Evolutionary conservation across 2,329 filamentous ascomycete species (phyloP).

Genomic region (Helotiales sp.): DNA sequence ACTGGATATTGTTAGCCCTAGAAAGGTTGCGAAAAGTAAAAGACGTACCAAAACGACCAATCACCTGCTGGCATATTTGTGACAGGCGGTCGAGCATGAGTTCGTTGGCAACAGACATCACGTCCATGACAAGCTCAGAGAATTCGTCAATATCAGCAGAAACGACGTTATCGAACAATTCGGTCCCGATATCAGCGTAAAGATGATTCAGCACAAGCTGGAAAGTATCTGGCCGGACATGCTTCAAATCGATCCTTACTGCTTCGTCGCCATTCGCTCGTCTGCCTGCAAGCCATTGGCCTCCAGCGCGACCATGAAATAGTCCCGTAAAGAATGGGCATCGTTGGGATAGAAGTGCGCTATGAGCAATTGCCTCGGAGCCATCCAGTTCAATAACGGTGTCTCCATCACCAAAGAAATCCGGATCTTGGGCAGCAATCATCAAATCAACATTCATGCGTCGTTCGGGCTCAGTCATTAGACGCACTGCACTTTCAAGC

Average conservation of each 20-base stretch:
- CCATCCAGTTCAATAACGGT: constrained; percentile 76
- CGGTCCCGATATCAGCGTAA: constrained; percentile 78
- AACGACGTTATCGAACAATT: constrained; percentile 78
- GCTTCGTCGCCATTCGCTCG: constrained; percentile 51
- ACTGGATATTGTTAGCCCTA: constrained; percentile 43
- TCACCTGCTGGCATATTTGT: constrained; percentile 81
- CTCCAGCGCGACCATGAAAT: constrained; percentile 83
- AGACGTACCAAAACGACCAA: constrained; percentile 71
- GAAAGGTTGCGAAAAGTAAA: not conserved
- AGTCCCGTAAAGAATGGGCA: constrained; percentile 92
- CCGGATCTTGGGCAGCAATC: constrained; percentile 64
- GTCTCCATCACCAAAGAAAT: constrained; percentile 79
- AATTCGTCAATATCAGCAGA: constrained; percentile 76
- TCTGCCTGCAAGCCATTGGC: constrained; percentile 77
- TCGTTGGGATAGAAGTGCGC: constrained; percentile 74
- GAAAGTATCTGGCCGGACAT: constrained; percentile 74
- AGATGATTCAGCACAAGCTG: constrained; percentile 76
- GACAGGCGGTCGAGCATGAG: constrained; percentile 91
- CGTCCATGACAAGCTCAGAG: constrained; percentile 84
- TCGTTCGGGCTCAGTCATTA: constrained; percentile 66
- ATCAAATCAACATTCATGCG: constrained; percentile 71
- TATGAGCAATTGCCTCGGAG: constrained; percentile 72
- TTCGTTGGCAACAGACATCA: constrained; percentile 88
- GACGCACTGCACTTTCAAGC: constrained; percentile 74
- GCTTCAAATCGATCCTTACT: constrained; percentile 77